Base-by-base conservation (phyloP, 805 yeast species). In the Saturnispora sanitii region DNA sequence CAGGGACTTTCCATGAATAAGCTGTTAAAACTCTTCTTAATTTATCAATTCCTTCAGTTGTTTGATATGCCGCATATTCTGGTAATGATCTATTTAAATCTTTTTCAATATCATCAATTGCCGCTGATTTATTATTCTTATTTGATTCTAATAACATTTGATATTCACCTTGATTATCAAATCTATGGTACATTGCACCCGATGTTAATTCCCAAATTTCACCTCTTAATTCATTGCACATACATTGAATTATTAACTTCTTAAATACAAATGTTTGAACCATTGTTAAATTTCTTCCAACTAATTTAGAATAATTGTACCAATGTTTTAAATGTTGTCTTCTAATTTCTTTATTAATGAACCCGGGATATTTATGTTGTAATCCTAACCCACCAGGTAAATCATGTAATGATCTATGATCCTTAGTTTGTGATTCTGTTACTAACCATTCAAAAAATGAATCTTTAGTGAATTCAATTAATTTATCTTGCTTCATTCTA, bases 1-100 rank as follows among this genome's bases (percentile, higher is more conserved):
- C 95, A 0, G 95, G 96, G 57, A 88, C 87, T 49, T 82, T 84
- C 96, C 97, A 92, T 0, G 96, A 84, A 55, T 88, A 92, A 0
- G 96, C 96, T 0, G 94, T 82, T 44, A 92, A 68, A 0, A 92
- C 97, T 45, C 94, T 71, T 46, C 98, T 70, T 36, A 92, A 68
- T 41, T 95, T 68, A 37, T 69, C 73, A 33, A 92, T 88, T 6
- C 99, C 98, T 53, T 84, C 94, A 4, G 71, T 71, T 7, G 71
- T 70, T 58, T 92, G 97, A 55, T 87, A 92, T 0, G 96, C 98
- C 2, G 92, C 81, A 58, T 90, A 92, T 59, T 92, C 98, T 0
- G 99, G 99, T 38, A 92, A 61, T 0, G 96, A 88, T 43, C 99
- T 70, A 56, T 90, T 87, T 52, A 92, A 70, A 61, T 92, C 99